Base-by-base conservation (phyloP, 805 yeast species). In the Spathaspora hagerdaliae region DNA sequence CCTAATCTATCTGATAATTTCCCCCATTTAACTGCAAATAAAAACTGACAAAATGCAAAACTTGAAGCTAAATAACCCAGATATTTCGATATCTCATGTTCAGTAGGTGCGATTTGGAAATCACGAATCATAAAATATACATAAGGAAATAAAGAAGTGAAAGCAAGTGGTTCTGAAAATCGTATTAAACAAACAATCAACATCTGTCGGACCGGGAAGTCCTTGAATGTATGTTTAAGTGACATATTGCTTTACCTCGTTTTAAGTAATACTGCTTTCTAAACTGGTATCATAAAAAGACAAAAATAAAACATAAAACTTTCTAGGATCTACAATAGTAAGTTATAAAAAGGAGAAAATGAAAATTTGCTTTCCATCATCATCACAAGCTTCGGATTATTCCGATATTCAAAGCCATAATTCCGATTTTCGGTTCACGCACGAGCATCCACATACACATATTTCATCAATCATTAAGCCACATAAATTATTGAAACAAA, bases 121-220 rank as follows among this genome's bases (percentile, higher is more conserved):
- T 59, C 63, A 38, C 61, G 39, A 13, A 59, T 49, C 62, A 58
- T 55, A 43, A 54, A 61, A 48, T 60, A 61, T 11, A 61, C 51
- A 43, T 61, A 60, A 9, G 65, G 65, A 41, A 61, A 60, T 19
- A 61, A 48, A 13, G 64, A 60, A 13, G 65, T 57, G 52, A 60
- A 61, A 6, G 65, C 58, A 45, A 49, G 49, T 40, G 84, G 83
- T 54, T 80, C 84, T 8, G 81, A 72, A 45, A 79, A 74, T 43
- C 84, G 62, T 24, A 78, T 74, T 31, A 74, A 51, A 13, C 65
- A 49, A 7, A 64, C 55, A 43, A 60, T 63, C 36, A 50, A 46
- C 61, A 64, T 67, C 48, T 79, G 83, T 49, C 72, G 60, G 59
- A 73, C 66, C 10, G 84, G 84, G 55, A 79, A 78, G 27, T 77